Percentiles rank a stretch among this genome's conserved stretches.
These are phyloP conservation scores for Neonectria coccinea DNA, from an alignment of 2,329 filamentous ascomycete genomes.

Conservation along the genomic window DNA sequence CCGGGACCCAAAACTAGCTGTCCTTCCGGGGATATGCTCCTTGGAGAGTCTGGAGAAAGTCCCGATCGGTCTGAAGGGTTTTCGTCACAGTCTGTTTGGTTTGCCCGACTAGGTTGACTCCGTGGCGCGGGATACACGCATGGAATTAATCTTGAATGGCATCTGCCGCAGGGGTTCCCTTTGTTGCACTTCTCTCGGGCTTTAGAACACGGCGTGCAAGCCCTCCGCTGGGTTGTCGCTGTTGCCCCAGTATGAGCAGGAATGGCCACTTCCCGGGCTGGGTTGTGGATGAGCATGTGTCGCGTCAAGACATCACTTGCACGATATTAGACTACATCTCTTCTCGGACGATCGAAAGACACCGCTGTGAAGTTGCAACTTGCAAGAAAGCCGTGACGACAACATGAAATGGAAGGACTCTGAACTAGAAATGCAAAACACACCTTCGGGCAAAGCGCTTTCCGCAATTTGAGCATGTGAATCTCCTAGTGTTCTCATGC, in stretches of 20 bases:
- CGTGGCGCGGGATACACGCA: conserved; percentile 23
- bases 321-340: not conserved
- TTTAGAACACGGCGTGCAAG: conserved; percentile 24
- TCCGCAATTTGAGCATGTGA: conserved; percentile 12
- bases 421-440: not conserved
- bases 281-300: conserved; percentile 5
- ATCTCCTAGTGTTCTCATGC: conserved; percentile 16
- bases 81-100: not conserved
- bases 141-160: conserved; percentile 16
- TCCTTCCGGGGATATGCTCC: conserved; percentile 3
- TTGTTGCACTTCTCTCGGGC: conserved; percentile 35
- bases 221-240: not conserved
- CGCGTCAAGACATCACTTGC: conserved; percentile 18
- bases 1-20: not conserved
- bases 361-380: not conserved
- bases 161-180: conserved; percentile 29
- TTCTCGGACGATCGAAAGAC: not conserved
- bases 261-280: not conserved
- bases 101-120: not conserved
- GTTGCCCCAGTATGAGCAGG: not conserved
- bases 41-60: not conserved
- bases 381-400: not conserved
- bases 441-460: conserved; percentile 21
- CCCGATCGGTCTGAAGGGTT: conserved; percentile 1
- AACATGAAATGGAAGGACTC: not conserved